These are phyloP conservation scores for Sphagnum contortum DNA, from an alignment of 225 moss, liverwort and hornwort species.

Conservation along the genomic window DNA sequence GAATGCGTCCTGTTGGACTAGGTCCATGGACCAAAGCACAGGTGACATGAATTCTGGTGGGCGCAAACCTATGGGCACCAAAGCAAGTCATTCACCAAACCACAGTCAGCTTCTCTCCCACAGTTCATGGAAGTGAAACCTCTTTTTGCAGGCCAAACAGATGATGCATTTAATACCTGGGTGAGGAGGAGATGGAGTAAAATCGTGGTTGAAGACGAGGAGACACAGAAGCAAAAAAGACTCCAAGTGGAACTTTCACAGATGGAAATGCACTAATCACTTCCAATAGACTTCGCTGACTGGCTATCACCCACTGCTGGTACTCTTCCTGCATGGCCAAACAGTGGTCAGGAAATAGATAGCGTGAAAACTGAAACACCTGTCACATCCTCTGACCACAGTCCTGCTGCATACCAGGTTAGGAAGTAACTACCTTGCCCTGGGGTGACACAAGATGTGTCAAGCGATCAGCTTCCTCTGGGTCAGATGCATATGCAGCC, in stretches of 20 bases:
- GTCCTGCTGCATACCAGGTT: no score
- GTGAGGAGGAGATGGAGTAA: conserved; percentile 97
- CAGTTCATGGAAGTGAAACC: no score
- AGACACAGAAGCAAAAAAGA: conserved; percentile 83
- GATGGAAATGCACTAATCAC: conserved; percentile 75
- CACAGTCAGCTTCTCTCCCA: no score
- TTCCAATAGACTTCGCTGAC: conserved; percentile 74
- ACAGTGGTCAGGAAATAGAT: no score
- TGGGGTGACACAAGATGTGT: conserved; percentile 51
- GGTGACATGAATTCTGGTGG: conserved; percentile 68
- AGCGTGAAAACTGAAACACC: no score
- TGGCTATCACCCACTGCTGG: conserved; percentile 54
- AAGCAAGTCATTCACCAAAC: neutral
- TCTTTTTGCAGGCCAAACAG: no score
- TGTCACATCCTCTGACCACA: no score
- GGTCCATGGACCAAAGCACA: conserved; percentile 76
- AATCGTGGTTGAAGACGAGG: conserved; percentile 74
- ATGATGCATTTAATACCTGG: conserved; percentile 18
- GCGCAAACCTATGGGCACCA: conserved; percentile 15
- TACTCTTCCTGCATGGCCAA: conserved; percentile 54
- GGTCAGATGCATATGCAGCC: conserved; percentile 47
- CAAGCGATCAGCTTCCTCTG: conserved; percentile 49
- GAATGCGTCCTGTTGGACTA: conserved; percentile 64
- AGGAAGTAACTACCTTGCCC: conserved; percentile 41
- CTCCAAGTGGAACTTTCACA: conserved; percentile 67